Base-by-base conservation (phyloP, 2,329 filamentous ascomycete species). In the Xenoacremonium recifei region DNA sequence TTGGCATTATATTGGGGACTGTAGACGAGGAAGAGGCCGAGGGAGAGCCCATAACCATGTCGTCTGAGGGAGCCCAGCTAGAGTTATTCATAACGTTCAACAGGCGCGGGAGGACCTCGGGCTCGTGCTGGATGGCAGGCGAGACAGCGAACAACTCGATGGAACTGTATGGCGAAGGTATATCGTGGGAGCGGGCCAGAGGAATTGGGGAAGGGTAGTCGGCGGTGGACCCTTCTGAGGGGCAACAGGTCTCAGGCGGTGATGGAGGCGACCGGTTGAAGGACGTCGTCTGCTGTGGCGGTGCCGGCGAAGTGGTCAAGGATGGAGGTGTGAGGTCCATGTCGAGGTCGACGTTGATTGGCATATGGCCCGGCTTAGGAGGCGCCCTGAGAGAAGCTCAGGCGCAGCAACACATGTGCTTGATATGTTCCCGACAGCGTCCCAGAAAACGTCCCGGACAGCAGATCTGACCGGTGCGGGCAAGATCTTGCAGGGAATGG, bases 321-420 rank as follows among this genome's bases (percentile, higher is more conserved):
- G 71, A 66, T 40, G 70, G 72, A 53, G 73, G 73, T 61, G 71
- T 71, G 51, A 70, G 64, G 60, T 75, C 72, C 73, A 77, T 77
- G 62, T 58, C 57, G 55, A 59, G 60, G 45, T 49, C 45, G 52
- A n/a, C 13, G 7, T 53, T 51, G 40, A 43, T 50, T 50, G 53
- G 48, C 49, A 45, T 47, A 48, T 49, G 49, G 51, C 49, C 53
- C 45, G 49, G 40, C 44, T 51, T 50, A n/a, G n/a, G n/a, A n/a
- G n/a, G n/a, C n/a, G n/a, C n/a, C n/a, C n/a, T n/a, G n/a, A n/a
- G n/a, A n/a, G n/a, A n/a, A n/a, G n/a, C n/a, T n/a, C 7, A 27
- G 23, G 23, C 23, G 23, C 23, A 9, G 23, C 13, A 27, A 9
- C 23, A 27, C 23, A 27, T n/a, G n/a, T n/a, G n/a, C n/a, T n/a